Evolutionary conservation across 2,329 filamentous ascomycete species (phyloP).

Genomic region (Hypoxylon sp.): DNA sequence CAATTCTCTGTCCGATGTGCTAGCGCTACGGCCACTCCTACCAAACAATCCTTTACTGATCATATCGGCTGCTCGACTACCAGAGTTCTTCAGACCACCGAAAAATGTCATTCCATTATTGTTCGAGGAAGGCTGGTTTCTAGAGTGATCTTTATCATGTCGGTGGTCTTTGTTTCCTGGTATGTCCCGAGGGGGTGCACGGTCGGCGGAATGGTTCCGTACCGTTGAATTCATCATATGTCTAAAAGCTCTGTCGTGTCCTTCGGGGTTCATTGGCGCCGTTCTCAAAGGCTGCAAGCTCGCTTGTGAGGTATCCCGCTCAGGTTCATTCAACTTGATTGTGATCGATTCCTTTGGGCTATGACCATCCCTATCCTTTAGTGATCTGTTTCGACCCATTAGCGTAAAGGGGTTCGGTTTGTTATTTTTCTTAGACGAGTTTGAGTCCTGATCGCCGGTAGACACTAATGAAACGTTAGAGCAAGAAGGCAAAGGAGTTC

Average conservation of each 20-base stretch:
- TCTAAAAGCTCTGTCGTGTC: slow-evolving; percentile 71
- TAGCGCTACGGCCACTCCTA: slow-evolving; percentile 77
- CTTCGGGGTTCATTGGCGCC: slow-evolving; percentile 63
- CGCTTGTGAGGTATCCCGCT: slow-evolving; percentile 48
- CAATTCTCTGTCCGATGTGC: slow-evolving; percentile 70
- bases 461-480: slow-evolving; percentile 63
- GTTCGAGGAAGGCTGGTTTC: slow-evolving; percentile 63
- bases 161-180: slow-evolving; percentile 53
- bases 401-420: slow-evolving; percentile 66
- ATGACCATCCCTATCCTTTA: slow-evolving; percentile 54
- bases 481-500: slow-evolving; percentile 55
- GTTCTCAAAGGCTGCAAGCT: slow-evolving; percentile 62
- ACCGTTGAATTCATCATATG: slow-evolving; percentile 71
- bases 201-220: slow-evolving; percentile 79
- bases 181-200: slow-evolving; percentile 58
- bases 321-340: slow-evolving; percentile 48
- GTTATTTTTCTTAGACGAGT: slow-evolving; percentile 55
- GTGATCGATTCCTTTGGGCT: slow-evolving; percentile 49
- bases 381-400: slow-evolving; percentile 61
- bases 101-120: slow-evolving; percentile 72
- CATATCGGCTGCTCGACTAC: slow-evolving; percentile 79
- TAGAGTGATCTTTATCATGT: slow-evolving; percentile 57
- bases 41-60: slow-evolving; percentile 85
- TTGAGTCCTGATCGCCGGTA: slow-evolving; percentile 56
- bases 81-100: slow-evolving; percentile 76